A percentile compares a stretch with the other conserved stretches of the same genome.
These are phyloP conservation scores for Sanghuangporus baumii DNA, from an alignment of 1,284 basidiomycete genomes.

Conservation along the genomic window DNA sequence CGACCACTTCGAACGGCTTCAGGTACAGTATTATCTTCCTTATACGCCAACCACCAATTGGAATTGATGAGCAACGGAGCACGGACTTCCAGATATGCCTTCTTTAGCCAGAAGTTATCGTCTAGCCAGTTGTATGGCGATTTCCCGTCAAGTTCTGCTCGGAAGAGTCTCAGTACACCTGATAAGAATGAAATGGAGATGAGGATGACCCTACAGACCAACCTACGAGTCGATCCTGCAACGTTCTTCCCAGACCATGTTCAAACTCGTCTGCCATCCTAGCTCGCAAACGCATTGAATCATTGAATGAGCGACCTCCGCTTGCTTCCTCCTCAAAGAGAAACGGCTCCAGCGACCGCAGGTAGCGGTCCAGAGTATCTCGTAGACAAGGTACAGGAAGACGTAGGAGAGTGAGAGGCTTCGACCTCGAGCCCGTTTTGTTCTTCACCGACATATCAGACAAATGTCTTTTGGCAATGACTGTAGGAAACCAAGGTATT, in stretches of 20 bases:
- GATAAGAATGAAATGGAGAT: constrained; percentile 9
- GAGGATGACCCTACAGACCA: constrained; percentile 25
- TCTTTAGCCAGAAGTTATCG: constrained; percentile 90
- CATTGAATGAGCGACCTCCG: constrained; percentile 47
- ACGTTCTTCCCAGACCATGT: constrained; percentile 59
- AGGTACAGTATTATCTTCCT: constrained; percentile 54
- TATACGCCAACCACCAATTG: constrained; percentile 96
- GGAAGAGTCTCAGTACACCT: not conserved
- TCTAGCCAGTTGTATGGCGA: constrained; percentile 95
- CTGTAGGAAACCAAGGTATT: not conserved
- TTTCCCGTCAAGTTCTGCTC: constrained; percentile 72
- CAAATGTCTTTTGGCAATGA: not conserved
- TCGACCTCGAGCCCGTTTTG: not conserved
- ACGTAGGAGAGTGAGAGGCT: constrained; percentile 40
- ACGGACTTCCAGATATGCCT: constrained; percentile 89
- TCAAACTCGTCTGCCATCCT: constrained; percentile 73
- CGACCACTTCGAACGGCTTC: constrained; percentile 32
- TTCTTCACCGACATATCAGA: not conserved
- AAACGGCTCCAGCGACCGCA: constrained; percentile 78
- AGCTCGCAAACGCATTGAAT: constrained; percentile 55
- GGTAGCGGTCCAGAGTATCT: constrained; percentile 74
- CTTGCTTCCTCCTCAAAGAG: constrained; percentile 68
- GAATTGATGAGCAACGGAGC: constrained; percentile 87
- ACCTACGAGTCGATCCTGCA: constrained; percentile 83
- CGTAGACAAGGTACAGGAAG: constrained; percentile 84